A percentile compares a stretch with the other conserved stretches of the same genome.
Conservation (phyloP, 1,139 yeast genomes). For the Suhomyces terraborum region DNA sequence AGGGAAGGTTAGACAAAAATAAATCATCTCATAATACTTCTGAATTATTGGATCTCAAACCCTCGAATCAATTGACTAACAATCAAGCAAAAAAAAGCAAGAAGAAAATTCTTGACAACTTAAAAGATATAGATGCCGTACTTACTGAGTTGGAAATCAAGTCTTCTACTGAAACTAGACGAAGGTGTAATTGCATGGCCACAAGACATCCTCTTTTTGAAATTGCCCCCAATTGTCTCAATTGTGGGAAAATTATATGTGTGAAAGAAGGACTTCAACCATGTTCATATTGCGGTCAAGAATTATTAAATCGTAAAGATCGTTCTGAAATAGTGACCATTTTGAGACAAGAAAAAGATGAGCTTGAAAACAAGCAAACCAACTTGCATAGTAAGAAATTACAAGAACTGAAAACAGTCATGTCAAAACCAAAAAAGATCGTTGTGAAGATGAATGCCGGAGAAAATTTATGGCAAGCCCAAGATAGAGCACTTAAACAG, state of each 20-base stretch:
- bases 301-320: conserved; percentile 62
- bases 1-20: conserved; percentile 24
- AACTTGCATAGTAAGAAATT: conserved; percentile 20
- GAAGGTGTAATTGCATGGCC: conserved; percentile 78
- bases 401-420: conserved; percentile 22
- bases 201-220: conserved; percentile 85
- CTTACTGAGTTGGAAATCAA: conserved; percentile 39
- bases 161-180: conserved; percentile 15
- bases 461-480: conserved; percentile 67
- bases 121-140: conserved; percentile 58
- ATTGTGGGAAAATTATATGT: conserved; percentile 94
- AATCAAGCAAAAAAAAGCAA: conserved; percentile 33
- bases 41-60: conserved; percentile 35
- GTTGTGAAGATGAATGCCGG: conserved; percentile 58
- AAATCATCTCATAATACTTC: conserved; percentile 39
- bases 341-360: conserved; percentile 51
- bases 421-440: conserved; percentile 37
- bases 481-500: conserved; percentile 60
- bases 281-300: conserved; percentile 79
- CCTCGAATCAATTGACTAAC: conserved; percentile 22
- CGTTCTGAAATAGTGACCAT: conserved; percentile 56
- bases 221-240: conserved; percentile 88
- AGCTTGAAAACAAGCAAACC: conserved; percentile 25
- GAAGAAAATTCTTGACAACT: conserved; percentile 48
- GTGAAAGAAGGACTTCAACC: conserved; percentile 87